Conservation (phyloP, 495 filamentous ascomycete genomes). For the Xylaria longipes region DNA sequence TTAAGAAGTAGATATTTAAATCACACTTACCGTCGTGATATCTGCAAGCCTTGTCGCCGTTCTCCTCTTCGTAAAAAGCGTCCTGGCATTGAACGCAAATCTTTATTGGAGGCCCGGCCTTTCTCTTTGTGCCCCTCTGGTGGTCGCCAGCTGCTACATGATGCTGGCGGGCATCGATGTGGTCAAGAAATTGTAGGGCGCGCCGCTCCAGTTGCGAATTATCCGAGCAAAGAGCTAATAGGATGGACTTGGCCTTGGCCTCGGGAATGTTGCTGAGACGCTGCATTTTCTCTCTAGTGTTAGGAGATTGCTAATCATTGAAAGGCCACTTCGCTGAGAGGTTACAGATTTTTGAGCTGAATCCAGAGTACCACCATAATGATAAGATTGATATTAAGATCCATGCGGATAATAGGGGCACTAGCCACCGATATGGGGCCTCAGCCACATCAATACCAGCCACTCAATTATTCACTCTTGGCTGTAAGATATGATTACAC, state of each 20-base stretch:
- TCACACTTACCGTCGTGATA: background rate
- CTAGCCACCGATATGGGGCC: background rate
- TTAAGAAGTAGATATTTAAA: no score
- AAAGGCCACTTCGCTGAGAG: background rate
- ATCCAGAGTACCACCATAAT: background rate
- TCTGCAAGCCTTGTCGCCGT: background rate
- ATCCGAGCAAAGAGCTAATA: background rate
- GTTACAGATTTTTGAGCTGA: background rate
- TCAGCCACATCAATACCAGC: background rate
- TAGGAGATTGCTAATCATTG: background rate
- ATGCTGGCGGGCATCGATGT: background rate
- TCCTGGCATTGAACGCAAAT: constrained; percentile 6
- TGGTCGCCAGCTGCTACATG: background rate
- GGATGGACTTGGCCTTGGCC: background rate
- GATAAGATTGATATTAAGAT: background rate
- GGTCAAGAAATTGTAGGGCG: background rate
- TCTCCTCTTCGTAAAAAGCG: constrained; percentile 2
- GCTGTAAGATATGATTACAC: background rate
- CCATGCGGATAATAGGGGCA: background rate
- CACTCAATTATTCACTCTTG: background rate
- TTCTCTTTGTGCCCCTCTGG: background rate
- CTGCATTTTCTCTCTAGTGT: background rate
- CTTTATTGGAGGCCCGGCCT: background rate
- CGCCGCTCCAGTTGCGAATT: background rate
- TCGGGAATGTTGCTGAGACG: background rate